Evolutionary conservation across 352 stramenopile genomes (phyloP), one percentile per base, ranked within the genome.

Genomic region (Phytophthora kernoviae): DNA sequence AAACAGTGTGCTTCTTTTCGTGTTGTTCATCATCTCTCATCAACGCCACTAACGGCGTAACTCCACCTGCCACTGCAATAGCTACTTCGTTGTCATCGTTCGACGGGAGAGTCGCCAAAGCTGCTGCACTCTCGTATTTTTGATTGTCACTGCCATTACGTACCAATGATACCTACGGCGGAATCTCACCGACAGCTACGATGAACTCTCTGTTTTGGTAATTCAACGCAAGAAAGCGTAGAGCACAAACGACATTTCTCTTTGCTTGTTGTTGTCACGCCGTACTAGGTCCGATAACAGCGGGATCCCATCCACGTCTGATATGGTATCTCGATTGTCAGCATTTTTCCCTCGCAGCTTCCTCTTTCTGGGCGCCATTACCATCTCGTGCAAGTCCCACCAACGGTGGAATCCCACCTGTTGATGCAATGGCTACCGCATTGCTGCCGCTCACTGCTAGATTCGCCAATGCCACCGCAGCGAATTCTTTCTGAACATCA

Each of bases 11-110:
- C 18, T 32, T 30, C 36, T 53, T 50, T n/a, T 22, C 1, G 1
- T 24, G 34, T 14, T 41, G 17, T 6, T 26, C 51, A 40, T 39
- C 46, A 44, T 58, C 15, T 22, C 60, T 30, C 12, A 58, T 10
- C 20, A 68, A 54, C 15, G 32, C 2, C 17, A 59, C 47, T 12
- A 64, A 24, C 18, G 42, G 12, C 4, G 22, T 37, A 52, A 64
- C 59, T 3, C 44, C 52, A 27, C 44, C 52, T 27, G 44, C 33
- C 27, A 2, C n/a, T 10, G 47, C 32, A 26, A 54, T 54, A 8
- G 17, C 12, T 26, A 17, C 4, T 40, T 7, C 10, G 20, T 42
- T 61, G 8, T 33, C 43, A 7, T 24, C 50, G 17, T 66, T 60
- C 18, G 44, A 20, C 11, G 58, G 43, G 36, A 39, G 4, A 15